These are phyloP conservation scores for Fusarium avenaceum DNA, from an alignment of 2,329 filamentous ascomycete genomes.

Conservation along the genomic window DNA sequence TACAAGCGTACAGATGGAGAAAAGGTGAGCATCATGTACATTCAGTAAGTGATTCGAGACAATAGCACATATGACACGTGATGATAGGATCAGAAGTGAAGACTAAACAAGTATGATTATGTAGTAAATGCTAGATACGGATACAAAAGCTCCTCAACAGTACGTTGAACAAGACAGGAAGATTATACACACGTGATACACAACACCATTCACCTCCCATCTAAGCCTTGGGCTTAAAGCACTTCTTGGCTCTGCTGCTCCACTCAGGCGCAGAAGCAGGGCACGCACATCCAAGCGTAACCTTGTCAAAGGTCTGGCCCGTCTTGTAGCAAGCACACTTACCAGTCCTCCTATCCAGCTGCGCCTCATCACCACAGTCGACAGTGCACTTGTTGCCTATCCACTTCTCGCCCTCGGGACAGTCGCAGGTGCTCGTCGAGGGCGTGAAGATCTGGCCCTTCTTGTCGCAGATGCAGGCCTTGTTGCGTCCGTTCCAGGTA, in stretches of 20 bases:
- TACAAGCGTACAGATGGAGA: too few relatives aligned
- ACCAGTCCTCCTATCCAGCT: neutral
- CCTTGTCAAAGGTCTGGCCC: neutral
- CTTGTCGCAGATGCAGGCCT: neutral
- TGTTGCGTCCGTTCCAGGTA: neutral
- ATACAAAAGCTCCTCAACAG: neutral
- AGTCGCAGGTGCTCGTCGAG: neutral
- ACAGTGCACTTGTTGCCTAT: neutral
- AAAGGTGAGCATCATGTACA: too few relatives aligned
- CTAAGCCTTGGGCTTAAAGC: neutral
- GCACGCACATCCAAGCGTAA: neutral
- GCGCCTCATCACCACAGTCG: neutral
- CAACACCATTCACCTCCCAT: neutral
- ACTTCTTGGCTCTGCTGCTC: neutral
- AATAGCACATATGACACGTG: too few relatives aligned
- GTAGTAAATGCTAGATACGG: neutral
- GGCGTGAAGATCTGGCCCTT: slow-evolving; percentile 1
- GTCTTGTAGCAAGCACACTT: neutral
- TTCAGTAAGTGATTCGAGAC: too few relatives aligned
- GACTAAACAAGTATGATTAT: too few relatives aligned
- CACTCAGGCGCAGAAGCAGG: neutral
- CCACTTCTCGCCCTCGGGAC: neutral
- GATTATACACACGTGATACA: neutral
- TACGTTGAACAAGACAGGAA: neutral
- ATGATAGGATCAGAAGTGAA: neutral